These are phyloP conservation scores for Coemansia sp. DNA, from an alignment of 192 early-diverging fungal species.

Conservation along the genomic window DNA sequence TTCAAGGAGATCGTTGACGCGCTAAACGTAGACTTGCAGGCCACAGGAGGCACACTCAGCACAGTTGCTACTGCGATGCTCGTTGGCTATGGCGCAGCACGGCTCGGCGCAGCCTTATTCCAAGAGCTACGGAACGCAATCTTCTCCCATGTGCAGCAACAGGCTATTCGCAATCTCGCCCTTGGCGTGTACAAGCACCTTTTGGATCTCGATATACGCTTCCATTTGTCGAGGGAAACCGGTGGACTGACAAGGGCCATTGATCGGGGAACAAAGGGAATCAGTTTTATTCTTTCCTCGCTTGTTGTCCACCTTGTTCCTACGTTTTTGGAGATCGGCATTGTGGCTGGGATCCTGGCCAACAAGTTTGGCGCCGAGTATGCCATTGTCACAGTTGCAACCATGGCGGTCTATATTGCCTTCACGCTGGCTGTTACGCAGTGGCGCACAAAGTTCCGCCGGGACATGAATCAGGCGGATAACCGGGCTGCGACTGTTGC, in stretches of 20 bases:
- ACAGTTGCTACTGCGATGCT: conserved; percentile 89
- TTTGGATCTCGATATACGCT: conserved; percentile 81
- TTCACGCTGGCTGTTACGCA: conserved; percentile 89
- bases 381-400: conserved; percentile 60
- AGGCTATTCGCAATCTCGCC: conserved; percentile 85
- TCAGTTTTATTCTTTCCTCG: conserved; percentile 92
- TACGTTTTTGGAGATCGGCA: conserved; percentile 89
- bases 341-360: conserved; percentile 87
- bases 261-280: conserved; percentile 93
- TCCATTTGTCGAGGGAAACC: conserved; percentile 93
- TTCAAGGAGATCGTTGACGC: conserved; percentile 94
- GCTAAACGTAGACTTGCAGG: conserved; percentile 65
- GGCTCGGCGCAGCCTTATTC: conserved; percentile 77
- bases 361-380: conserved; percentile 65
- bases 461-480: conserved; percentile 93
- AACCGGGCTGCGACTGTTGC: conserved; percentile 92
- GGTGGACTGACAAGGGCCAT: conserved; percentile 96
- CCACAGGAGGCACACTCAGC: conserved; percentile 64
- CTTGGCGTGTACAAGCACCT: conserved; percentile 90
- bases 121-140: conserved; percentile 93
- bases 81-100: conserved; percentile 90
- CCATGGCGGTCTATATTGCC: conserved; percentile 74
- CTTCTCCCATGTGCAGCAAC: conserved; percentile 90
- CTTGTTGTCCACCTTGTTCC: conserved; percentile 96
- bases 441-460: conserved; percentile 84